A percentile compares a stretch with the other conserved stretches of the same genome.
Evolutionary conservation across 495 filamentous ascomycete genomes (phyloP).

Genomic region (Penicillium paxilli): DNA sequence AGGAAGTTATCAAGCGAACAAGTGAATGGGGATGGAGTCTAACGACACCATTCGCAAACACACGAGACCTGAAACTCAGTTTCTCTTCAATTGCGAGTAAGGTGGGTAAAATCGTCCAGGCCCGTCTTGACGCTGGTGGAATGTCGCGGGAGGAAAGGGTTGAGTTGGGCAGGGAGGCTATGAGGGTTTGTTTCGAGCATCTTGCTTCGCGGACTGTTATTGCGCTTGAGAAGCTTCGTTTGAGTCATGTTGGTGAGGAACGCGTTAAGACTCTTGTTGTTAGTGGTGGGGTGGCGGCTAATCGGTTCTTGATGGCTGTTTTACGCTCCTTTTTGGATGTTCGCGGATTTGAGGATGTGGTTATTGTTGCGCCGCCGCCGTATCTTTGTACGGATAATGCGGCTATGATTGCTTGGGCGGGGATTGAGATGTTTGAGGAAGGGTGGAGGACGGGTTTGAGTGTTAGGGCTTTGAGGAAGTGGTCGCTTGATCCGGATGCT

Average conservation of each 20-base stretch:
- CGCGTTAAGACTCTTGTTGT: slow-evolving; percentile 68
- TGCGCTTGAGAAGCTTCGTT: slow-evolving; percentile 51
- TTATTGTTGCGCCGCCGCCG: slow-evolving; percentile 70
- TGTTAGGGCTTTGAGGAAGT: slow-evolving; percentile 64
- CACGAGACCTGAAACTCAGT: slow-evolving; percentile 55
- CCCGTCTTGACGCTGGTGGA: not conserved
- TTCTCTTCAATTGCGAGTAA: slow-evolving; percentile 64
- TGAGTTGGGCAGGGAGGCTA: slow-evolving; percentile 64
- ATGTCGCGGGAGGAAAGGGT: slow-evolving; percentile 51
- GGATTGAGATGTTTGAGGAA: slow-evolving; percentile 84
- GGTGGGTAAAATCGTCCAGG: slow-evolving; percentile 47
- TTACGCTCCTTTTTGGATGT: slow-evolving; percentile 61
- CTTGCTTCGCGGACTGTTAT: slow-evolving; percentile 70
- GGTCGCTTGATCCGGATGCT: slow-evolving; percentile 68
- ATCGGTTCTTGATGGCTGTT: slow-evolving; percentile 71
- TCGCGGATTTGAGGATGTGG: slow-evolving; percentile 61
- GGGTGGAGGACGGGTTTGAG: slow-evolving; percentile 66
- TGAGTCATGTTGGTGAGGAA: slow-evolving; percentile 19
- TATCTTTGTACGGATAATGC: slow-evolving; percentile 90
- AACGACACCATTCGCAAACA: slow-evolving; percentile 53
- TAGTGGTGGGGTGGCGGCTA: slow-evolving; percentile 86
- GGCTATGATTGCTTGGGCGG: slow-evolving; percentile 97
- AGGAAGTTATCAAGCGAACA: slow-evolving; percentile 47
- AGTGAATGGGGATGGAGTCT: slow-evolving; percentile 59
- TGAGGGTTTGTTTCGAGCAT: slow-evolving; percentile 89